Evolutionary conservation across 306 rosid genomes (phyloP).

Genomic region (Luffa aegyptiaca): DNA sequence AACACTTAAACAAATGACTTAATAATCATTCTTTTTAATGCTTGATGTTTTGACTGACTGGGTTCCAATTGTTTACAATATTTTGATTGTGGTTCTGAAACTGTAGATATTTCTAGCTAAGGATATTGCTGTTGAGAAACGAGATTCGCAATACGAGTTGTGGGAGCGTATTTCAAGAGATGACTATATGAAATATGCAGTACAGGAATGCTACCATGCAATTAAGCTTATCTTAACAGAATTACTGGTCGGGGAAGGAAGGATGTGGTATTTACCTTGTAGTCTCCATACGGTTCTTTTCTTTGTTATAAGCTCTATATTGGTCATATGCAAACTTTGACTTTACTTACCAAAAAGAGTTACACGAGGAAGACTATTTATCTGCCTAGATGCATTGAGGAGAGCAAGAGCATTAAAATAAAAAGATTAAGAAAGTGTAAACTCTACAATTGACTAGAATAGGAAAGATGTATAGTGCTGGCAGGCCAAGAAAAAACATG

Average conservation of each 20-base stretch:
- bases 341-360: background rate
- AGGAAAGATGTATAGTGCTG: background rate
- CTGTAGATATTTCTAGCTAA: constrained; percentile 75
- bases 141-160: constrained; percentile 60
- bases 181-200: constrained; percentile 90
- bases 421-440: background rate
- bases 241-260: constrained; percentile 69
- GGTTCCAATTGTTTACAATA: background rate
- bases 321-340: background rate
- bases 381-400: background rate
- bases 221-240: constrained; percentile 55
- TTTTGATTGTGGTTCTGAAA: background rate
- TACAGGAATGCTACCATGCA: constrained; percentile 70
- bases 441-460: background rate
- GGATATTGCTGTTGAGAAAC: constrained; percentile 72
- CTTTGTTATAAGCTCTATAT: background rate
- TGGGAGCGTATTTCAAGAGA: constrained; percentile 87
- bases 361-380: background rate
- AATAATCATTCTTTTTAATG: background rate
- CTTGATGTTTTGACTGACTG: background rate
- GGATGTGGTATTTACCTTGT: constrained; percentile 51
- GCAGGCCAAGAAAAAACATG: background rate
- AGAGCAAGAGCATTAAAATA: background rate
- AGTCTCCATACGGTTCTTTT: background rate
- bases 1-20: background rate